Evolutionary conservation across 371 early-diverging fungal genomes (phyloP).

Genomic region (Batrachochytrium dendrobatidis): DNA sequence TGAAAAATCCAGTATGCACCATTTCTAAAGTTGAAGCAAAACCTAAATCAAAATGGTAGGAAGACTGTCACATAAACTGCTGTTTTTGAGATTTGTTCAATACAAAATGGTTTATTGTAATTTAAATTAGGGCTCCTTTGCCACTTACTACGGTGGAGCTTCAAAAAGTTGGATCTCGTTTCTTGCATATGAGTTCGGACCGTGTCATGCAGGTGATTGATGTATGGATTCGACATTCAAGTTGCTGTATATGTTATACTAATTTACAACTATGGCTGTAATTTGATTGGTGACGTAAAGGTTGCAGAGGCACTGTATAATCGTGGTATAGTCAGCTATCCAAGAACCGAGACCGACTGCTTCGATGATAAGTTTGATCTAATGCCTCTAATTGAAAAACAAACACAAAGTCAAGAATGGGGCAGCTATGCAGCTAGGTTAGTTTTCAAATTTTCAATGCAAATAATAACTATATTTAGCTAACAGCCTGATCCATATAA

Average conservation of each 20-base stretch:
- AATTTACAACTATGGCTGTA: background rate
- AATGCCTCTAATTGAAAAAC: slow-evolving; percentile 56
- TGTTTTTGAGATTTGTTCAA: background rate
- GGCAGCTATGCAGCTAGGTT: slow-evolving; percentile 61
- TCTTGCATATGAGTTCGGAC: slow-evolving; percentile 70
- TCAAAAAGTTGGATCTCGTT: slow-evolving; percentile 75
- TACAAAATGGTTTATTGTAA: background rate
- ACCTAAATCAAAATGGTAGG: slow-evolving; percentile 74
- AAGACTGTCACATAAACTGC: background rate
- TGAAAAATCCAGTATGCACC: slow-evolving; percentile 49
- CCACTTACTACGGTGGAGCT: slow-evolving; percentile 95
- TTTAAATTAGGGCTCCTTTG: slow-evolving; percentile 57
- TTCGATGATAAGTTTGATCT: slow-evolving; percentile 78
- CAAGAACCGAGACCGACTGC: slow-evolving; percentile 98
- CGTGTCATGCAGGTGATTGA: slow-evolving; percentile 68
- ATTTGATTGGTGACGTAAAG: slow-evolving; percentile 23
- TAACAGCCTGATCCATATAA: no score
- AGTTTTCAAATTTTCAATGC: slow-evolving; percentile 3
- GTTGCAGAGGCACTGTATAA: slow-evolving; percentile 82
- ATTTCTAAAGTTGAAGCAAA: slow-evolving; percentile 55
- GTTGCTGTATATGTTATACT: background rate
- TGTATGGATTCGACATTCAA: background rate
- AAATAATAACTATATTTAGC: background rate
- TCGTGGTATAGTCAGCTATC: slow-evolving; percentile 94
- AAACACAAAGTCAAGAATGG: slow-evolving; percentile 53